A percentile compares a stretch with the other conserved stretches of the same genome.
phyloP scores from a whole-genome alignment of 192 early-diverging fungal species.

The Podila epicladia region DNA sequence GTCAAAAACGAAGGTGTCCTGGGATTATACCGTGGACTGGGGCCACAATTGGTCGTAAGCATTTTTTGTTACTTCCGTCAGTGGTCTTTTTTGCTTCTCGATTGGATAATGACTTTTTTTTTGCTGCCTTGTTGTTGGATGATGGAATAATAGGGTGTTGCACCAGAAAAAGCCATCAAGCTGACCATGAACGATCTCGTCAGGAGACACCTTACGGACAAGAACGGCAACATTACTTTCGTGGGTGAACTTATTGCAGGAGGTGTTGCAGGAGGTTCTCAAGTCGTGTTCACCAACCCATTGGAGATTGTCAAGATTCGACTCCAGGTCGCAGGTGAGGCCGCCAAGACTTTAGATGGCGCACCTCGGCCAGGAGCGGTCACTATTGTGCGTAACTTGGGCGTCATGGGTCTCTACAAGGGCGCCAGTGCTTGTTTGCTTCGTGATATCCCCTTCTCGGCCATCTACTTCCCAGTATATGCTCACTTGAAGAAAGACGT shows the following conservation, averaged over 20 bases:
- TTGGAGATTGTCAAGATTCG: constrained; percentile 99
- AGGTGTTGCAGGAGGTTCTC: constrained; percentile 84
- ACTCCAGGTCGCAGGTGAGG: constrained; percentile 88
- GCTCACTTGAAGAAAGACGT: constrained; percentile 95
- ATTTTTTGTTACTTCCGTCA: neutral
- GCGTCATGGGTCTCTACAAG: constrained; percentile 93
- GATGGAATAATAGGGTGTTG: constrained; percentile 72
- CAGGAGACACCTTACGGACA: constrained; percentile 71
- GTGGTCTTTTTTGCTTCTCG: neutral
- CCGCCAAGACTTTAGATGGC: constrained; percentile 59
- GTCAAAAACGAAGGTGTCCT: constrained; percentile 88
- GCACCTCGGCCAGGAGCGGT: constrained; percentile 77
- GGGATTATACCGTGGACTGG: constrained; percentile 92
- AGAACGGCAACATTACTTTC: constrained; percentile 78
- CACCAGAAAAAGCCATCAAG: constrained; percentile 99
- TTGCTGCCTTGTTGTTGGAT: neutral
- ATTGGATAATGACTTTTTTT: neutral
- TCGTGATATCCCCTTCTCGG: constrained; percentile 97
- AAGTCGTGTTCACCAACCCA: constrained; percentile 96
- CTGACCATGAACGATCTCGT: constrained; percentile 96
- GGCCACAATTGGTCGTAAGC: constrained; percentile 88
- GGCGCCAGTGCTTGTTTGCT: constrained; percentile 93
- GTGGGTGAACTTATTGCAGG: constrained; percentile 88
- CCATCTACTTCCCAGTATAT: constrained; percentile 97
- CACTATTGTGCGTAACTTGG: constrained; percentile 89